Base-by-base conservation (phyloP, 345 rosid genomes). In the Linum lewisii region DNA sequence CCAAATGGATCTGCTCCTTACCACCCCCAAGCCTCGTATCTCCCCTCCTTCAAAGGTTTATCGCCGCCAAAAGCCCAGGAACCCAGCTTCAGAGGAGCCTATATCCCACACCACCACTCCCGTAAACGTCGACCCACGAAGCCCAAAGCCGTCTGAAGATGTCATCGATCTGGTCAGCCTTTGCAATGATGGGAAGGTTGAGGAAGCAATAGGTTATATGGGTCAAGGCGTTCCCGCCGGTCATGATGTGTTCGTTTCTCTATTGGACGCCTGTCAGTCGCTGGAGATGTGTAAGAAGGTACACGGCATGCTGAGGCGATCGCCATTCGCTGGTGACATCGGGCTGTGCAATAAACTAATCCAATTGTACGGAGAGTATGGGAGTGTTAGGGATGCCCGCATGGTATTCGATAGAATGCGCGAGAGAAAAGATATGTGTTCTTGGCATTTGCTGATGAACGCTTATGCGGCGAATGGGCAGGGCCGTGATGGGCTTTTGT, bases 361-460 rank as follows among this genome's bases (percentile, higher is more conserved):
- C 15, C 56, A 36, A 16, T 53, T 74, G 73, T 79, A 68, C 14
- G 66, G 38, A 6, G 67, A 61, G 55, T 75, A 77, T n/a, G 70
- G 75, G 34, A 75, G 71, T 37, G 34, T 72, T 53, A 73, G 66
- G 25, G 74, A 69, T 54, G 84, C 81, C 0, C 82, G 82, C 60
- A 58, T 60, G 73, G 66, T 75, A 80, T 81, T 84, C 47, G 89
- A 81, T 62, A 75, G 64, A 81, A 75, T 84, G 82, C 77, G 34
- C n/a, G 67, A 72, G 1, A 72, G 73, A 45, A 69, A 70, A 21
- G 24, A 21, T 63, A 21, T 72, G 66, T 24, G 62, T 54, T 71
- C 73, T 22, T 81, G 82, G 84, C 63, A 72, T 58, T 54, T 74
- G 69, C 63, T 84, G 78, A 69, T 84, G 25, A 72, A 56, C 56